These are phyloP conservation scores for Boletellus ananas DNA, from an alignment of 768 basidiomycete species.

Conservation along the genomic window DNA sequence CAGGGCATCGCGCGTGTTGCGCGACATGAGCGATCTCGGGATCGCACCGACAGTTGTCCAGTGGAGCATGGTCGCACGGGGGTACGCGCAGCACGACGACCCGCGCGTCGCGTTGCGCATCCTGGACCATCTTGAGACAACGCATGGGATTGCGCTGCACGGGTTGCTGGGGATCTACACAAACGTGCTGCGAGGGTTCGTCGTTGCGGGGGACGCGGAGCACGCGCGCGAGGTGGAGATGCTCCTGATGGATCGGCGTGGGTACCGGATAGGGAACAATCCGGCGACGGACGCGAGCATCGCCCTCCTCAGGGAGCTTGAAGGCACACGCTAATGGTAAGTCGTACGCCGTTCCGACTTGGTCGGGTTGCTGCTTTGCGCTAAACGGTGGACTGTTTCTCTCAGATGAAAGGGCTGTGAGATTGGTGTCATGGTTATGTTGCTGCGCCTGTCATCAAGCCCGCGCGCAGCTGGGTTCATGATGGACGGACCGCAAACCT, in stretches of 20 bases:
- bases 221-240: conserved; percentile 31
- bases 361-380: background rate
- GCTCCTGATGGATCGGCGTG: conserved; percentile 19
- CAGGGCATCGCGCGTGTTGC: conserved; percentile 39
- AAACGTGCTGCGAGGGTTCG: conserved; percentile 37
- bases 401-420: background rate
- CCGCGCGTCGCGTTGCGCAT: conserved; percentile 36
- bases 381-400: background rate
- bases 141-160: background rate
- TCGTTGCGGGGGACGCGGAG: conserved; percentile 26
- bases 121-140: conserved; percentile 39
- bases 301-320: conserved; percentile 17
- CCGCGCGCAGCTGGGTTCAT: background rate
- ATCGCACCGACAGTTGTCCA: conserved; percentile 45
- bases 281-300: conserved; percentile 22
- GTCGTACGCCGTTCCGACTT: background rate
- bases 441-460: background rate
- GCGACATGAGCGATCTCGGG: conserved; percentile 50
- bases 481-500: background rate
- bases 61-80: conserved; percentile 47
- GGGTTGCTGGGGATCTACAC: conserved; percentile 35
- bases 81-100: conserved; percentile 42
- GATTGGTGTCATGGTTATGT: background rate
- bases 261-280: conserved; percentile 25
- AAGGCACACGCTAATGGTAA: conserved; percentile 1